Base-by-base conservation (phyloP, 2,329 filamentous ascomycete species). In the Colletotrichum euphorbiae region DNA sequence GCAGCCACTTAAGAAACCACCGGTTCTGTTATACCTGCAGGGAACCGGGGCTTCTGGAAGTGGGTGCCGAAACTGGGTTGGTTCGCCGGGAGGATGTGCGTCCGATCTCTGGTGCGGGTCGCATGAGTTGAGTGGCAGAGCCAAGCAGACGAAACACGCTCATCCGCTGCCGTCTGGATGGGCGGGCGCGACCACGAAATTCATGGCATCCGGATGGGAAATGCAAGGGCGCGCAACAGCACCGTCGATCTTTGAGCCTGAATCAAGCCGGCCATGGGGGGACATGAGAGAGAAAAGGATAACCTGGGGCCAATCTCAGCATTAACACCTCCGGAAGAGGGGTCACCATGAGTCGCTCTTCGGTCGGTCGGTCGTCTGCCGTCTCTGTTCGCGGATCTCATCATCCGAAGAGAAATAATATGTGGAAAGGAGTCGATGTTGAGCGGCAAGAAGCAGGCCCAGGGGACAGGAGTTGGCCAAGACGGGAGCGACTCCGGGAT, bases 61-160 rank as follows among this genome's bases (percentile, higher is more conserved):
- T n/a, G 13, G 59, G 51, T 52, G 52, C 51, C 48, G 45, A 58
- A 64, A 40, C 48, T 42, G 28, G 33, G 42, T 68, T 24, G 28
- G 17, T 67, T 54, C 42, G n/a, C 42, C 61, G 46, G 65, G 52
- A 68, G 54, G 33, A 19, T 46, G 33, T 50, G 55, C 66, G 66
- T 66, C 66, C 62, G 66, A 69, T 69, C 54, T 60, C 48, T 48
- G 50, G 15, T 50, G 33, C 33, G 33, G 62, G 40, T 42, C 60
- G 66, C 54, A 21, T 21, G 21, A 2, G 5, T 58, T 68, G 40
- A 59, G 24, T 36, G 48, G 24, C 66, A 64, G 45, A 64, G 38
- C 45, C n/a, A 46, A 58, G 54, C 33, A 54, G 60, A 46, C 62
- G 62, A 69, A 69, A 69, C 66, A 31, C 46, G 62, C 62, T 66